A percentile compares a stretch with the other conserved stretches of the same genome.
Conservation (phyloP, 495 filamentous ascomycete genomes). For the Xylaria bambusicola region DNA sequence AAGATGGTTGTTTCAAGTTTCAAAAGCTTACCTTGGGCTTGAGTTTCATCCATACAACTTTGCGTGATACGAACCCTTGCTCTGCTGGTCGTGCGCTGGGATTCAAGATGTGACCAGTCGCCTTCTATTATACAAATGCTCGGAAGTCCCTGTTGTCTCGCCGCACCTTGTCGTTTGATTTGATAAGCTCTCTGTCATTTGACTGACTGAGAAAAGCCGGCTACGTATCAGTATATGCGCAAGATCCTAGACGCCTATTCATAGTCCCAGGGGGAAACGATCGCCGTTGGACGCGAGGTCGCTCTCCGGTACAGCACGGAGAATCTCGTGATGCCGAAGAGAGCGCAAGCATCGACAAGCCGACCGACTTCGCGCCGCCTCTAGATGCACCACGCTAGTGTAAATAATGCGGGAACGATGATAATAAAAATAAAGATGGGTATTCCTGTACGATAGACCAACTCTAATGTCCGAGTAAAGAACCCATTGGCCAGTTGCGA, state of each 20-base stretch:
- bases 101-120: not conserved
- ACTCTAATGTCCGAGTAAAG: slow-evolving; percentile 37
- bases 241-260: slow-evolving; percentile 2
- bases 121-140: not conserved
- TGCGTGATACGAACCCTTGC: slow-evolving; percentile 12
- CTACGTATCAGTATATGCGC: not conserved
- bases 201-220: not conserved
- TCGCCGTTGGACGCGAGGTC: slow-evolving; percentile 8
- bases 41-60: slow-evolving; percentile 10
- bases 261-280: slow-evolving; percentile 6
- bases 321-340: not conserved
- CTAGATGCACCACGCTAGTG: not conserved
- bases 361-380: not conserved
- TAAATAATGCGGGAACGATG: not conserved
- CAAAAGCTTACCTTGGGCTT: not conserved
- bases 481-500: slow-evolving; percentile 32
- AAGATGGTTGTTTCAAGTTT: slow-evolving; percentile 9
- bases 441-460: slow-evolving; percentile 24
- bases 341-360: not conserved
- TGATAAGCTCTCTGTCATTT: not conserved
- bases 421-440: slow-evolving; percentile 29
- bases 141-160: not conserved
- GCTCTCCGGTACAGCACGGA: slow-evolving; percentile 14
- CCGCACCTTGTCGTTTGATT: not conserved
- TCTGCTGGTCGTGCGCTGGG: not conserved